Evolutionary conservation across 495 filamentous ascomycete species (phyloP).

Genomic region (Filosporella fistucella): DNA sequence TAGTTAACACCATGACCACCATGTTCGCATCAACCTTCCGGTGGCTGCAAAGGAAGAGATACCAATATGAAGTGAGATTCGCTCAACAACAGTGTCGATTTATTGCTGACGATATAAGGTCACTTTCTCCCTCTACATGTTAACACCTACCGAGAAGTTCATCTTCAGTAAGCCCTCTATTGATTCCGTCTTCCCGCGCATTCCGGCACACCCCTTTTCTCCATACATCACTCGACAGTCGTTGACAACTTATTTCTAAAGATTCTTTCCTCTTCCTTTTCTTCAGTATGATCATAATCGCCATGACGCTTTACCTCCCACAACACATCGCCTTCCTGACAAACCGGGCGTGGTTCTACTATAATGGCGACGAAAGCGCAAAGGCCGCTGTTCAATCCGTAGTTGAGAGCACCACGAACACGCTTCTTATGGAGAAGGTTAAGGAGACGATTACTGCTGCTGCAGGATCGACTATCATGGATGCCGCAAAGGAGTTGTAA

Average conservation of each 20-base stretch:
- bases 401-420: constrained; percentile 21
- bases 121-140: constrained; percentile 81
- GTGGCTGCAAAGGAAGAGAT: constrained; percentile 67
- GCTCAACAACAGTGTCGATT: background rate
- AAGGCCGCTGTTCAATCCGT: constrained; percentile 31
- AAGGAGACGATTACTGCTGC: constrained; percentile 29
- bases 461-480: constrained; percentile 13
- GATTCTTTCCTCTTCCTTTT: constrained; percentile 90
- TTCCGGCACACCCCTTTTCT: background rate
- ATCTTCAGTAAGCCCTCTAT: constrained; percentile 55
- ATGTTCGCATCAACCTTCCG: constrained; percentile 25
- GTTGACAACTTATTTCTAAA: constrained; percentile 28
- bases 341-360: constrained; percentile 89
- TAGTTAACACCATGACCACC: constrained; percentile 16
- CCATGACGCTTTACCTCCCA: constrained; percentile 85
- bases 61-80: constrained; percentile 64
- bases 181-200: background rate
- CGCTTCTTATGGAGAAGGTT: constrained; percentile 21
- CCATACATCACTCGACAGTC: background rate
- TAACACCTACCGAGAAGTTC: constrained; percentile 78
- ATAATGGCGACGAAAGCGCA: constrained; percentile 70
- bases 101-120: constrained; percentile 32
- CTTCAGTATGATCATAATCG: constrained; percentile 77
- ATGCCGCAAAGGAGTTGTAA: constrained; percentile 15
- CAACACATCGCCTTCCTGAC: constrained; percentile 77